phyloP scores from a whole-genome alignment of 2,329 filamentous ascomycete genomes.

The Sarocladium oryzae region DNA sequence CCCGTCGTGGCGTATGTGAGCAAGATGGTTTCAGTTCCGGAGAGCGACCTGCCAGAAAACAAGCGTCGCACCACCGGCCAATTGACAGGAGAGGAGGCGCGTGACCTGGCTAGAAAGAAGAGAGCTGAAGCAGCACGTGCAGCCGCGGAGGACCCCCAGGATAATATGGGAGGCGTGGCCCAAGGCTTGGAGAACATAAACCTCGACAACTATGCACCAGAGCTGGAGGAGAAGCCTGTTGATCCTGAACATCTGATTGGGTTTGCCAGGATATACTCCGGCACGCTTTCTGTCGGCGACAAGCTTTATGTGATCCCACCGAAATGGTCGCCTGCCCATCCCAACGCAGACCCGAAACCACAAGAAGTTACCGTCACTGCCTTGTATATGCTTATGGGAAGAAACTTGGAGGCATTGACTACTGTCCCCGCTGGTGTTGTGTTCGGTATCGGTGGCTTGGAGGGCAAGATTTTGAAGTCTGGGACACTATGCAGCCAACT shows the following conservation, averaged over 20 bases:
- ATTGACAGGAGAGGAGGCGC: conserved; percentile 82
- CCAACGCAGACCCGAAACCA: conserved; percentile 65
- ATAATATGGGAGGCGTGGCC: conserved; percentile 49
- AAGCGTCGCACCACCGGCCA: conserved; percentile 59
- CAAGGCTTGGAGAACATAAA: conserved; percentile 55
- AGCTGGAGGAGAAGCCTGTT: conserved; percentile 48
- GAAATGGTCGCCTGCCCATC: conserved; percentile 81
- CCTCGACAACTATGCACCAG: conserved; percentile 45
- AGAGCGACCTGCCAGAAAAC: conserved; percentile 86
- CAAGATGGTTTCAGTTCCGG: conserved; percentile 94
- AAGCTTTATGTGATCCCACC: conserved; percentile 85
- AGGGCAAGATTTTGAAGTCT: conserved; percentile 90
- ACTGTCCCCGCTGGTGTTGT: conserved; percentile 90
- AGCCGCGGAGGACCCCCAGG: conserved; percentile 49
- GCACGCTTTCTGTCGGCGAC: conserved; percentile 82
- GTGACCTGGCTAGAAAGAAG: conserved; percentile 81
- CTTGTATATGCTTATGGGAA: conserved; percentile 93
- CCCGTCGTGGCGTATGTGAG: conserved; percentile 93
- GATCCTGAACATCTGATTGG: conserved; percentile 88
- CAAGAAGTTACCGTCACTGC: conserved; percentile 79
- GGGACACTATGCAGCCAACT: conserved; percentile 87
- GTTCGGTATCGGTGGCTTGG: conserved; percentile 88
- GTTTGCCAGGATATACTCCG: conserved; percentile 90
- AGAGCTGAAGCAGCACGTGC: conserved; percentile 79
- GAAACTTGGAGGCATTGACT: conserved; percentile 73